Base-by-base conservation (phyloP, 1,284 basidiomycete genomes). In the Leccinum variabile region DNA sequence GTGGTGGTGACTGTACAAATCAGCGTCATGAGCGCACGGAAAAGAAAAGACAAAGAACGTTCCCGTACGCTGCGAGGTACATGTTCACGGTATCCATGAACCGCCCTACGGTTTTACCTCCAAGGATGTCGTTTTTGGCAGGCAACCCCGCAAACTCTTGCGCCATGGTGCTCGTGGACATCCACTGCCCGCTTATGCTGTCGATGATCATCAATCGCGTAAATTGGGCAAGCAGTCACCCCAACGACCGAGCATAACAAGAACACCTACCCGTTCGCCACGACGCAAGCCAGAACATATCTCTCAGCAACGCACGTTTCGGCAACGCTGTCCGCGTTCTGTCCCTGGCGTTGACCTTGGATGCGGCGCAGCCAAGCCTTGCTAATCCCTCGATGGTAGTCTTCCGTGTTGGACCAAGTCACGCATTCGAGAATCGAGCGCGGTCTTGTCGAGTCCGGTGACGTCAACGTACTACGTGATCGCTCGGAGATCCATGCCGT, bases 151-250 rank as follows among this genome's bases (percentile, higher is more conserved):
- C 80, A 70, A 86, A 85, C 49, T 87, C 85, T 68, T 86, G 85
- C 9, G 81, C 84, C 86, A 89, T 91, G 64, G 84, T 79, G 16
- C 76, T 79, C 8, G 83, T 78, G 3, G 87, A 81, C 83, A 83
- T 86, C 81, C 84, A 89, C 9, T 71, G 74, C 2, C 89, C 89
- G 60, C 87, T 89, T 49, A 91, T 69, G 65, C 89, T 91, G 65
- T 61, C 50, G 28, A 56, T 3, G 37, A 16, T 39, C 39, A 16
- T 41, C 39, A 41, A 9, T 7, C 7, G 46, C 11, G 46, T 22
- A 1, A 22, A 13, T 49, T 6, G 2, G 46, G n/a, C n/a, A n/a
- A n/a, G n/a, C n/a, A n/a, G n/a, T n/a, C n/a, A n/a, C n/a, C n/a
- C n/a, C n/a, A n/a, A n/a, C n/a, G n/a, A n/a, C n/a, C 18, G 41